These are phyloP conservation scores for Triangularia verruculosa DNA, from an alignment of 2,329 filamentous ascomycete genomes.

Conservation along the genomic window DNA sequence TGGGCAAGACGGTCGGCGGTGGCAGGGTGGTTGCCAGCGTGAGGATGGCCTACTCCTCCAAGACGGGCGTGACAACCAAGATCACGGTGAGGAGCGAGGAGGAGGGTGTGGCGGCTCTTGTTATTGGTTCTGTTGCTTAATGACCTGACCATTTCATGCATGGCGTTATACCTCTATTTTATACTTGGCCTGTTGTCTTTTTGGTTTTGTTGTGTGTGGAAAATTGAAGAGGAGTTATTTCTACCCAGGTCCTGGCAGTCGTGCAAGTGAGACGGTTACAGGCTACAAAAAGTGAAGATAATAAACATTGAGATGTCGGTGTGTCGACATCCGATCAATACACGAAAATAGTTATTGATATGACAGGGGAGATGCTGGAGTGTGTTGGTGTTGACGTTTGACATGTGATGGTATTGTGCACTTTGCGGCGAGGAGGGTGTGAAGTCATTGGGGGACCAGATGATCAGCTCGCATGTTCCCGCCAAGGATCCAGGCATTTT, in stretches of 20 bases:
- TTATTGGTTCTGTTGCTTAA: conserved; percentile 82
- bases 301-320: background rate
- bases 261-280: background rate
- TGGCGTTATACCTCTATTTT: conserved; percentile 24
- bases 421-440: background rate
- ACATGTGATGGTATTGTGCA: background rate
- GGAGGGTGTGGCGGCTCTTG: conserved; percentile 79
- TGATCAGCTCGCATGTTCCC: background rate
- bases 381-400: background rate
- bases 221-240: conserved; percentile 22
- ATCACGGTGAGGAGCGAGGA: conserved; percentile 90
- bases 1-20: conserved; percentile 90
- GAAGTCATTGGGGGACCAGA: background rate
- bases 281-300: background rate
- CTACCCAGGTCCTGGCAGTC: background rate
- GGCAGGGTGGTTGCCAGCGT: conserved; percentile 84
- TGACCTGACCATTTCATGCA: conserved; percentile 27
- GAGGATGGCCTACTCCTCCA: conserved; percentile 90
- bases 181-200: background rate
- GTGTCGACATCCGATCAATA: background rate
- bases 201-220: conserved; percentile 13
- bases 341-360: background rate
- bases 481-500: background rate
- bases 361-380: background rate
- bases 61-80: conserved; percentile 93